phyloP scores from a whole-genome alignment of 345 rosid genomes.

The Gossypium longicalyx region DNA sequence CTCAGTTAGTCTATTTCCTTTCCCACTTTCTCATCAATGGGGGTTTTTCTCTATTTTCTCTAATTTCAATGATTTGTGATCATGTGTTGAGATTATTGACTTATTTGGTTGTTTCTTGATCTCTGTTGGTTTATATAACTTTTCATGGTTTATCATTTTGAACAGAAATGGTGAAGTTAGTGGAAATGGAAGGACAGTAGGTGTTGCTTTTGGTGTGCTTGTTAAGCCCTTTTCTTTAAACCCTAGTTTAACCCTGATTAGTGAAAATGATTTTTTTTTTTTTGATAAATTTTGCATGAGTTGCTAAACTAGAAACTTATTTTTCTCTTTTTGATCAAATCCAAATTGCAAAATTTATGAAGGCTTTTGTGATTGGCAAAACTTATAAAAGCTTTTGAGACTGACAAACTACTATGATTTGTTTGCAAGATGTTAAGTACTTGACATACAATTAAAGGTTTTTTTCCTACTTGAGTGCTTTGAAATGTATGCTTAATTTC shows the following conservation, averaged over 20 bases:
- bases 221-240: not conserved
- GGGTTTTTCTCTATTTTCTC: not conserved
- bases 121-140: not conserved
- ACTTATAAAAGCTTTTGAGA: not conserved
- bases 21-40: not conserved
- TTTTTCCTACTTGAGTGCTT: not conserved
- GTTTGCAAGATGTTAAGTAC: not conserved
- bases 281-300: not conserved
- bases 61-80: not conserved
- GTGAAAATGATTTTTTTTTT: not conserved
- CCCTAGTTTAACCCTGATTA: not conserved
- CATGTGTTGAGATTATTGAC: not conserved
- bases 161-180: not conserved
- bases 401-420: not conserved
- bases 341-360: too few species aligned
- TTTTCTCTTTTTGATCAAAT: too few species aligned
- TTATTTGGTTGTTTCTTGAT: not conserved
- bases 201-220: not conserved
- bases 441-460: not conserved
- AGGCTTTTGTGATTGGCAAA: too few species aligned
- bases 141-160: not conserved
- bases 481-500: not conserved
- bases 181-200: not conserved
- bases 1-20: conserved; percentile 38
- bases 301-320: too few species aligned